Evolutionary conservation across 2,329 filamentous ascomycete genomes (phyloP).

Genomic region (Hansfordia pulvinata): DNA sequence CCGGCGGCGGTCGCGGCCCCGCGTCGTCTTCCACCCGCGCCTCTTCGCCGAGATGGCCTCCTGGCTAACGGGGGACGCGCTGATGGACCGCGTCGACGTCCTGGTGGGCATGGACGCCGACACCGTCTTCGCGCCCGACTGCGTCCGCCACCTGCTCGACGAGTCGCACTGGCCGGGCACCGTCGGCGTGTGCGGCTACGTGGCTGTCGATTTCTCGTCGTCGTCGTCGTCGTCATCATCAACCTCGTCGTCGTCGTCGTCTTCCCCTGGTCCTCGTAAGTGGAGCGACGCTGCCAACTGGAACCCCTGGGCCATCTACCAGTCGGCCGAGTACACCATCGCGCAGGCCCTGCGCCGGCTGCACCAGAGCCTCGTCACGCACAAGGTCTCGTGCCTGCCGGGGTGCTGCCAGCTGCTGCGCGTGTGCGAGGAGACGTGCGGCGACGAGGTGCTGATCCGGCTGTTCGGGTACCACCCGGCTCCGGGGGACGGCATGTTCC

Average conservation of each 20-base stretch:
- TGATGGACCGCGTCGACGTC: constrained; percentile 25
- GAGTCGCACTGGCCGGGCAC: constrained; percentile 28
- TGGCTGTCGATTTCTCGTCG: no score
- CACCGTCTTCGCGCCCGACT: constrained; percentile 29
- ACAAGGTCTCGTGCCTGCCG: constrained; percentile 33
- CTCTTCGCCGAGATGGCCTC: constrained; percentile 26
- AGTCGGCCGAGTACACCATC: constrained; percentile 33
- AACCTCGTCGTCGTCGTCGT: no score
- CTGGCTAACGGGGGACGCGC: constrained; percentile 21
- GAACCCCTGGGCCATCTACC: no score
- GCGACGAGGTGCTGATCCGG: constrained; percentile 28
- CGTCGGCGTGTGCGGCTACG: constrained; percentile 31
- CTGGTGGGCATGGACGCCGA: constrained; percentile 34
- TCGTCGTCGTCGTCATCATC: no score
- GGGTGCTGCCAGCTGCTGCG: constrained; percentile 35
- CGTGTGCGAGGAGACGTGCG: constrained; percentile 33
- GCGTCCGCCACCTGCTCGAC: constrained; percentile 27
- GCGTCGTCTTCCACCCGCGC: constrained; percentile 30
- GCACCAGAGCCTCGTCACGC: constrained; percentile 33
- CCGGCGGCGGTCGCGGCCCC: constrained; percentile 22
- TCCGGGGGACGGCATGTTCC: constrained; percentile 32
- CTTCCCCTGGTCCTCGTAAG: no score
- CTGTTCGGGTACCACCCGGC: constrained; percentile 33
- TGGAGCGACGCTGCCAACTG: no score
- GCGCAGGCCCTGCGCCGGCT: constrained; percentile 31